Percentiles rank a stretch among this genome's conserved stretches.
phyloP scores from a whole-genome alignment of 164 flowering plant genomes.

The Magnolia officinalis region DNA sequence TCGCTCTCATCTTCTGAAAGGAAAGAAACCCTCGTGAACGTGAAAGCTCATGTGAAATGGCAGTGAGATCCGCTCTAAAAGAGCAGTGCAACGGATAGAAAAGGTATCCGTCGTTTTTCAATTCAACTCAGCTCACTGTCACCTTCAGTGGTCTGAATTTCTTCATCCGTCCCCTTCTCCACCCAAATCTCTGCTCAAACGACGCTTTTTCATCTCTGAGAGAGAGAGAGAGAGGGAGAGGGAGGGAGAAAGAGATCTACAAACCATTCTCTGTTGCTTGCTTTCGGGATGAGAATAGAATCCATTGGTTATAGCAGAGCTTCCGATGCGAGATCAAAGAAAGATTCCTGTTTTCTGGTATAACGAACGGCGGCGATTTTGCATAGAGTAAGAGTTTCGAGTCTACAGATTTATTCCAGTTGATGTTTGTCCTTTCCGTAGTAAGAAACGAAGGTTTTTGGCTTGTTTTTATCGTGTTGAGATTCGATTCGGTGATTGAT shows the following conservation, averaged over 20 bases:
- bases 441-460: background rate
- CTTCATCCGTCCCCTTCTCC: background rate
- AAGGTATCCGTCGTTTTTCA: background rate
- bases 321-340: too few species aligned
- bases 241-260: background rate
- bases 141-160: too few species aligned
- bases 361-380: too few species aligned
- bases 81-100: background rate
- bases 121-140: background rate
- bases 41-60: background rate
- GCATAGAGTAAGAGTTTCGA: background rate
- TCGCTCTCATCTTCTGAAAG: background rate
- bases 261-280: background rate
- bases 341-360: too few species aligned
- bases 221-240: background rate
- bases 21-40: background rate
- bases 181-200: background rate
- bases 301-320: background rate
- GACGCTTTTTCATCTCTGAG: background rate
- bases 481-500: background rate
- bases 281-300: background rate
- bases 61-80: slow-evolving; percentile 4
- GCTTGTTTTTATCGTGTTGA: background rate
- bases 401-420: background rate
- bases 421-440: background rate